Evolutionary conservation across 305 asterid species (phyloP).

Genomic region (Fraxinus angustifolia): DNA sequence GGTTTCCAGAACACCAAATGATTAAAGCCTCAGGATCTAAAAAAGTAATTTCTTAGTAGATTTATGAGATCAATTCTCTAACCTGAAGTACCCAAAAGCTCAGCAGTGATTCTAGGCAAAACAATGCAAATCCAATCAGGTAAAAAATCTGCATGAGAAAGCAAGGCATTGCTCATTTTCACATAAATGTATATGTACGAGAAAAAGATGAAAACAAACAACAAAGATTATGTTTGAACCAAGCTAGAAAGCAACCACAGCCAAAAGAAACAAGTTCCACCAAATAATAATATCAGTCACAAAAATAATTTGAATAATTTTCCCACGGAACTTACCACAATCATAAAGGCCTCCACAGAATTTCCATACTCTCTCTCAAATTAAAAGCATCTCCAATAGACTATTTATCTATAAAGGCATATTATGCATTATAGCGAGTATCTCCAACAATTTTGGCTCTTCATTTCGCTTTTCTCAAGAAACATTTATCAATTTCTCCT

Average conservation of each 20-base stretch:
- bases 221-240: neutral
- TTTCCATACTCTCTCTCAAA: neutral
- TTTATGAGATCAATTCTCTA: conserved; percentile 26
- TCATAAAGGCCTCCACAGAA: neutral
- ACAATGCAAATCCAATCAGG: conserved; percentile 82
- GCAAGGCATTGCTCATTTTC: neutral
- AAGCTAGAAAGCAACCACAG: conserved; percentile 4
- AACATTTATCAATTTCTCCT: neutral
- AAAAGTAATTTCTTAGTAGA: neutral
- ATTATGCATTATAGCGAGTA: neutral
- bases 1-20: conserved; percentile 8
- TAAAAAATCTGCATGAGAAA: conserved; percentile 74
- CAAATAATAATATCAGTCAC: neutral
- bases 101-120: conserved; percentile 79
- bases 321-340: neutral
- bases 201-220: neutral
- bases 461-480: neutral
- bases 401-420: neutral
- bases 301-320: neutral
- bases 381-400: neutral
- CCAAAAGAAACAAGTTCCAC: neutral
- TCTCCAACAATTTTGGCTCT: neutral
- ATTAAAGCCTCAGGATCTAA: neutral
- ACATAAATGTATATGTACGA: neutral
- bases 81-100: conserved; percentile 99